Evolutionary conservation across 148 eudicot species (phyloP), one percentile per base, ranked within the genome.

Genomic region (Hydrangea macrophylla): DNA sequence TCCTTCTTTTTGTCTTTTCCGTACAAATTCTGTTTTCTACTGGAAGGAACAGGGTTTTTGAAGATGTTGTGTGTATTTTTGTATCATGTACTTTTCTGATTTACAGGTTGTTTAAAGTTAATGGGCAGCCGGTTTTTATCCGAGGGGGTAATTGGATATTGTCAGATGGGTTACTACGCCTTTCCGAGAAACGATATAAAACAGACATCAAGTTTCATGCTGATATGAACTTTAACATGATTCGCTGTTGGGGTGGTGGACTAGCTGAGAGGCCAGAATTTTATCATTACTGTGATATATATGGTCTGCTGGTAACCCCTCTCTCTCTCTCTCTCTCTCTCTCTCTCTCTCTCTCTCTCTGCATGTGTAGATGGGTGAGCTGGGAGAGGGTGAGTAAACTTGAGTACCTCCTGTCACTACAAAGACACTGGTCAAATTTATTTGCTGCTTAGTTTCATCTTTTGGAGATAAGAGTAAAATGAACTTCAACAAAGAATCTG

Each of bases 171-270:
- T 74, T 95, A 65, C 73, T 95, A 64, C 84, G 99, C 40, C 93
- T 95, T 67, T 87, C 98, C 55, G 86, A 81, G 78, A 82, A 85
- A 75, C 91, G 99, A 28, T 95, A 95, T 61, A 64, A 81, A 79
- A 89, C 99, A 23, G 99, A 95, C 78, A 89, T 95, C 71, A 95
- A 87, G 73, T 95, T 95, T 70, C 99, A 95, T 73, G 92, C 96
- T 7, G 99, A 91, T 72, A 95, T 95, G 99, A 95, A 95, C 76
- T 95, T 95, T 74, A 95, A 95, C 70, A 95, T 95, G 99, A 66
- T 95, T 57, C 97, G 99, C 51, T 95, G 99, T 78, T 95, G 99
- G 99, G 99, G 84, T 58, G 99, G 99, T 40, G 99, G 97, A 70
- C 71, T 95, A 68, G 93, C 97, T 68, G 99, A 95, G 80, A 85